Evolutionary conservation across 2,329 filamentous ascomycete genomes (phyloP).

Genomic region (Chaetomium strumarium): DNA sequence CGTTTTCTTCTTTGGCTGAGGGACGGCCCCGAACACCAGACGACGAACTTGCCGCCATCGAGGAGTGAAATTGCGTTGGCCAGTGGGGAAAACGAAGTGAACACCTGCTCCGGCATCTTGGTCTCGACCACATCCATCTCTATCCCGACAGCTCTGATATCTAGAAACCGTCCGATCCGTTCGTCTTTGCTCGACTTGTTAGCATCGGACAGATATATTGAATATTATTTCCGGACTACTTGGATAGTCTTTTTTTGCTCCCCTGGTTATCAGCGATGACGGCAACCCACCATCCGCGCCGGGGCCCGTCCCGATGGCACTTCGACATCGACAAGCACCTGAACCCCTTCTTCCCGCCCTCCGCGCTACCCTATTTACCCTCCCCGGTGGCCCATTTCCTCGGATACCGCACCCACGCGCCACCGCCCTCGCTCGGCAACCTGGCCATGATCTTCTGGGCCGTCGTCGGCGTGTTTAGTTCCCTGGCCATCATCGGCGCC

Average conservation of each 20-base stretch:
- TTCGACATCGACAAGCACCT: conserved; percentile 75
- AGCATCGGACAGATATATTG: neutral
- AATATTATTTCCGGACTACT: neutral
- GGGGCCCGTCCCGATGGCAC: conserved; percentile 35
- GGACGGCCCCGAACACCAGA: neutral
- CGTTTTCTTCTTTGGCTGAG: neutral
- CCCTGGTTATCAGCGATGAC: neutral
- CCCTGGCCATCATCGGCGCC: conserved; percentile 54
- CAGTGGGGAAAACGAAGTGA: neutral
- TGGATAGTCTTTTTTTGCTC: neutral
- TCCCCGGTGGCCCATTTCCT: conserved; percentile 61
- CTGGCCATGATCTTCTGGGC: conserved; percentile 56
- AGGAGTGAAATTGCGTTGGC: neutral
- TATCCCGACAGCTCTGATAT: neutral
- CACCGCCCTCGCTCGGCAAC: conserved; percentile 44
- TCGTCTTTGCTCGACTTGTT: neutral
- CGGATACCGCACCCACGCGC: conserved; percentile 47
- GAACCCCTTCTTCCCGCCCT: conserved; percentile 63
- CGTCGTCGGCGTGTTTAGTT: conserved; percentile 57
- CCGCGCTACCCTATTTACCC: conserved; percentile 59
- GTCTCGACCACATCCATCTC: neutral
- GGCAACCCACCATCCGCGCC: neutral
- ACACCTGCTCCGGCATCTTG: neutral
- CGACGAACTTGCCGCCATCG: neutral
- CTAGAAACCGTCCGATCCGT: neutral